Percentiles rank a stretch among this genome's conserved stretches.
These are phyloP conservation scores for Wickerhamomyces rabaulensis DNA, from an alignment of 805 yeast genomes.

Conservation along the genomic window DNA sequence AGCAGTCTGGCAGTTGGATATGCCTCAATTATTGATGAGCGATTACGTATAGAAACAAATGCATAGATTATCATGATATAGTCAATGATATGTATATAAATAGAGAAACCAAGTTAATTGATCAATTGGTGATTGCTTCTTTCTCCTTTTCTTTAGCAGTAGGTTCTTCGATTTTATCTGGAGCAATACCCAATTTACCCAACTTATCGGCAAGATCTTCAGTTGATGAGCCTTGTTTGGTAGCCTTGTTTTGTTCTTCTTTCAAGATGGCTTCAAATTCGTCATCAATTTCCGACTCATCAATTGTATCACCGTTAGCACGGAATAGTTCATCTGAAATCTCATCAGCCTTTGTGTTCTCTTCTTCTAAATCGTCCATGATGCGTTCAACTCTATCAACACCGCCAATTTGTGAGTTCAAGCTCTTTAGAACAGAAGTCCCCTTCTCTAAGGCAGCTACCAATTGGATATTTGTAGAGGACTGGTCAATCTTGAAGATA, in stretches of 20 bases:
- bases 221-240: slow-evolving; percentile 3
- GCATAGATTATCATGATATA: not conserved
- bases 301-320: slow-evolving; percentile 19
- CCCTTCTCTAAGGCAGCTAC: slow-evolving; percentile 33
- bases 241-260: slow-evolving; percentile 5
- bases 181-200: slow-evolving; percentile 20
- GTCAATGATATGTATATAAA: not conserved
- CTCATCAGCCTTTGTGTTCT: slow-evolving; percentile 31
- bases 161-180: slow-evolving; percentile 6
- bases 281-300: slow-evolving; percentile 28
- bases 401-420: slow-evolving; percentile 39
- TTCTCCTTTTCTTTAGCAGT: not conserved
- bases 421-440: slow-evolving; percentile 27
- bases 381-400: slow-evolving; percentile 37
- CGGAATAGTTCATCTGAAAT: slow-evolving; percentile 30
- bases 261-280: slow-evolving; percentile 32
- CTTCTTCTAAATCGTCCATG: slow-evolving; percentile 35
- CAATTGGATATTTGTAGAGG: slow-evolving; percentile 35
- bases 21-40: slow-evolving; percentile 28
- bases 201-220: slow-evolving; percentile 21
- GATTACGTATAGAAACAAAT: not conserved
- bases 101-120: no score
- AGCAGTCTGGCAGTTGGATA: slow-evolving; percentile 48
- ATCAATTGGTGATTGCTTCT: slow-evolving; percentile 4
- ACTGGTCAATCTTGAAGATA: slow-evolving; percentile 36